Base-by-base conservation (phyloP, 495 filamentous ascomycete genomes). In the Aspergillus campestris region DNA sequence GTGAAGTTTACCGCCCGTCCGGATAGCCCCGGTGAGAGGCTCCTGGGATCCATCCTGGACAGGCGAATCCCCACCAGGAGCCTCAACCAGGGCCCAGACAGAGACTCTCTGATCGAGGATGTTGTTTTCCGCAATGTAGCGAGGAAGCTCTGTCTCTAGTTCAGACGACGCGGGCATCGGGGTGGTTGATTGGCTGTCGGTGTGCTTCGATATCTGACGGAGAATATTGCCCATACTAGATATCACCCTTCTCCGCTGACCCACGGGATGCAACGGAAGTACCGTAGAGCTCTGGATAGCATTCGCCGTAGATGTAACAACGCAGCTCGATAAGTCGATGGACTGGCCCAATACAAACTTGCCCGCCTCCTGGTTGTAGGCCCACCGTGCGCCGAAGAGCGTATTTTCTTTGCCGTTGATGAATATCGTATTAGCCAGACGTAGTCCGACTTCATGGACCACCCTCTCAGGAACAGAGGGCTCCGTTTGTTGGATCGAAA, bases 161-260 rank as follows among this genome's bases (percentile, higher is more conserved):
- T 94, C 87, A 24, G 72, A 66, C 1, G 86, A 91, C 34, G 89
- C 88, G 10, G 87, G 84, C 32, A 76, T 71, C 7, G 67, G 49
- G 31, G 64, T 56, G 8, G 59, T 61, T 28, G 73, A 69, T 33
- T 51, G 49, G 11, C 51, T 52, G 18, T 66, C 61, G 12, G 73
- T 66, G 33, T 80, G 70, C 38, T 69, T 70, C 8, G 65, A 51
- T 38, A 94, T 45, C 31, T 79, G 75, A 38, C 86, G 80, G 15
- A 94, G 61, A 35, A 95, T 91, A 55, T 94, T 95, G 8, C 89
- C 89, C 61, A 92, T 79, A 34, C 84, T 75, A 13, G 74, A 70
- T 11, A 78, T 62, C 44, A 94, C 78, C 37, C 60, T 73, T 34
- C 84, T 74, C 32, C 83, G 73, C 24, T 69, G 59, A 0, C 84